These are phyloP conservation scores for Mortierella sp. DNA, from an alignment of 371 early-diverging fungal species.

Conservation along the genomic window DNA sequence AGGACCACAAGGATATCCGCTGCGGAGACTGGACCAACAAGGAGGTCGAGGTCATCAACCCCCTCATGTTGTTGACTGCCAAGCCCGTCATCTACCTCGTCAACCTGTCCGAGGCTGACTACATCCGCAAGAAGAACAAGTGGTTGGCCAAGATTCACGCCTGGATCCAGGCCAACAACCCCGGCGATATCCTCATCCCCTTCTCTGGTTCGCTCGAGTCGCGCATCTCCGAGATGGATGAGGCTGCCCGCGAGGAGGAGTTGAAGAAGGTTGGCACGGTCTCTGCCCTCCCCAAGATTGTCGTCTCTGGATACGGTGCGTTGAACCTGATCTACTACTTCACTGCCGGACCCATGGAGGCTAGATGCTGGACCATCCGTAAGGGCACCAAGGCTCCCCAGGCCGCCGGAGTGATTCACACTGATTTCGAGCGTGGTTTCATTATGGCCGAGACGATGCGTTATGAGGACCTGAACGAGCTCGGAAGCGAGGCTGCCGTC, in stretches of 20 bases:
- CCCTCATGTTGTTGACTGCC: conserved; percentile 87
- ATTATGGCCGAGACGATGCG: conserved; percentile 94
- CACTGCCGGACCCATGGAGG: conserved; percentile 89
- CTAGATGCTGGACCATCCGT: conserved; percentile 60
- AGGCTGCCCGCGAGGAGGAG: conserved; percentile 60
- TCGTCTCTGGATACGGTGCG: conserved; percentile 90
- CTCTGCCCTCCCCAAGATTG: conserved; percentile 82
- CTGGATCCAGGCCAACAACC: conserved; percentile 92
- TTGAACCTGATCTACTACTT: conserved; percentile 92
- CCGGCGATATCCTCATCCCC: conserved; percentile 92
- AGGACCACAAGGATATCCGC: conserved; percentile 70
- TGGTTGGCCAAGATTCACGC: conserved; percentile 80
- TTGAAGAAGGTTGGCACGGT: conserved; percentile 56
- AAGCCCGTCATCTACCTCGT: conserved; percentile 96
- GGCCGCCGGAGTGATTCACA: conserved; percentile 91
- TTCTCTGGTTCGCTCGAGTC: conserved; percentile 88
- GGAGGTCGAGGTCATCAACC: conserved; percentile 84
- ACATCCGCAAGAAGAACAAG: conserved; percentile 79
- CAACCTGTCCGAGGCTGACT: conserved; percentile 86
- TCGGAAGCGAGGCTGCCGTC: conserved; percentile 79
- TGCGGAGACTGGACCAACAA: conserved; percentile 70
- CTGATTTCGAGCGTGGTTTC: conserved; percentile 93
- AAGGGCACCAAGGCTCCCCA: conserved; percentile 90
- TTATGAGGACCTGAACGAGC: conserved; percentile 78
- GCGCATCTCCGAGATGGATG: conserved; percentile 60